Conservation (phyloP, 1,139 yeast genomes). For the Scheffersomyces parashehatae region DNA sequence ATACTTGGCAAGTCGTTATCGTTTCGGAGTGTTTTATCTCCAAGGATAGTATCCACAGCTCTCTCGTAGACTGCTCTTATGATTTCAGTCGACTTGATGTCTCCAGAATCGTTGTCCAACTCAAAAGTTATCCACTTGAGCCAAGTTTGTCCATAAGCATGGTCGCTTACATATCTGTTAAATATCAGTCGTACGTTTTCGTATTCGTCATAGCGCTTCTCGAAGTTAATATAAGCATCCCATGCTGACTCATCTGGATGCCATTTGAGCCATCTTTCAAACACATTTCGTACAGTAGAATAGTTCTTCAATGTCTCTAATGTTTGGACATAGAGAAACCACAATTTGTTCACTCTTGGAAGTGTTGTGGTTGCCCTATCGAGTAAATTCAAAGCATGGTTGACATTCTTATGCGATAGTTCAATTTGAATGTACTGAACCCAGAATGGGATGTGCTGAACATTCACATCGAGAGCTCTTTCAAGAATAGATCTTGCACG, state of each 20-base stretch:
- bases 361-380: slow-evolving; percentile 74
- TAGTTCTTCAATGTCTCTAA: slow-evolving; percentile 78
- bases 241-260: slow-evolving; percentile 66
- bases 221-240: slow-evolving; percentile 75
- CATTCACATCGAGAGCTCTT: slow-evolving; percentile 78
- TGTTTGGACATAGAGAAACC: slow-evolving; percentile 80
- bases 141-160: slow-evolving; percentile 65
- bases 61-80: slow-evolving; percentile 66
- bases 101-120: slow-evolving; percentile 2
- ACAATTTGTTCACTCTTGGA: slow-evolving; percentile 81
- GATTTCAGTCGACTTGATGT: slow-evolving; percentile 27
- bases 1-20: slow-evolving; percentile 26
- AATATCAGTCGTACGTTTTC: slow-evolving; percentile 60
- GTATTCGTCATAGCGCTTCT: slow-evolving; percentile 62
- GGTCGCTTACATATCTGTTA: slow-evolving; percentile 54
- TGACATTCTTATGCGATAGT: slow-evolving; percentile 66
- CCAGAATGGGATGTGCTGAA: slow-evolving; percentile 82
- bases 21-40: slow-evolving; percentile 14
- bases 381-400: slow-evolving; percentile 85
- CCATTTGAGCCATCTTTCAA: slow-evolving; percentile 83
- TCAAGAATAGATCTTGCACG: slow-evolving; percentile 86
- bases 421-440: slow-evolving; percentile 79
- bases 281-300: slow-evolving; percentile 62
- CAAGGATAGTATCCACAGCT: slow-evolving; percentile 57
- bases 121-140: slow-evolving; percentile 44